These are phyloP conservation scores for Erythrophleum ivorense DNA, from an alignment of 331 rosid genomes.

Conservation along the genomic window DNA sequence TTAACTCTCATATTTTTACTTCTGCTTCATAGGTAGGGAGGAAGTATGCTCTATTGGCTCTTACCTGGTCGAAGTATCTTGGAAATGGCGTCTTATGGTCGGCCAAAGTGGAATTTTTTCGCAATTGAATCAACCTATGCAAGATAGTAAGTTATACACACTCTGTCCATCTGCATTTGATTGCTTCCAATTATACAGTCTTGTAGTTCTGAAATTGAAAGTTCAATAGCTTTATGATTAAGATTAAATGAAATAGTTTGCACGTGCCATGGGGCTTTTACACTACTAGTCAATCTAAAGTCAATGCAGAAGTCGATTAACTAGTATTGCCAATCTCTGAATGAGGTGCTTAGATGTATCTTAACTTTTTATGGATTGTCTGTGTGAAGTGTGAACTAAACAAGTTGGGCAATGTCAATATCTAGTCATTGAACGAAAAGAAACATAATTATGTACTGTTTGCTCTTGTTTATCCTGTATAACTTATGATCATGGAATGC, in stretches of 20 bases:
- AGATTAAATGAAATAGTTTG: not conserved
- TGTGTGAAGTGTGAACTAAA: not conserved
- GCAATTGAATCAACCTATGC: not conserved
- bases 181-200: not conserved
- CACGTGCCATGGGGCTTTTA: not conserved
- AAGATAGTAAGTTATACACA: not conserved
- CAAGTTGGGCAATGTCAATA: not conserved
- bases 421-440: not conserved
- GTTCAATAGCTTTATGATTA: not conserved
- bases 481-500: no score
- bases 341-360: not conserved
- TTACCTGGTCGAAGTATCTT: not conserved
- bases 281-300: not conserved
- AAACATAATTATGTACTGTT: not conserved
- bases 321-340: not conserved
- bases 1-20: conserved; percentile 9
- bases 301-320: not conserved
- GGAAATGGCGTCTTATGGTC: not conserved
- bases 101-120: not conserved
- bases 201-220: not conserved
- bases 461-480: no score
- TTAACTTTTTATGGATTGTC: not conserved
- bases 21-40: conserved; percentile 12
- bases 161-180: not conserved
- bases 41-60: not conserved